Evolutionary conservation across 306 rosid genomes (phyloP).

Genomic region (Cicer arietinum): DNA sequence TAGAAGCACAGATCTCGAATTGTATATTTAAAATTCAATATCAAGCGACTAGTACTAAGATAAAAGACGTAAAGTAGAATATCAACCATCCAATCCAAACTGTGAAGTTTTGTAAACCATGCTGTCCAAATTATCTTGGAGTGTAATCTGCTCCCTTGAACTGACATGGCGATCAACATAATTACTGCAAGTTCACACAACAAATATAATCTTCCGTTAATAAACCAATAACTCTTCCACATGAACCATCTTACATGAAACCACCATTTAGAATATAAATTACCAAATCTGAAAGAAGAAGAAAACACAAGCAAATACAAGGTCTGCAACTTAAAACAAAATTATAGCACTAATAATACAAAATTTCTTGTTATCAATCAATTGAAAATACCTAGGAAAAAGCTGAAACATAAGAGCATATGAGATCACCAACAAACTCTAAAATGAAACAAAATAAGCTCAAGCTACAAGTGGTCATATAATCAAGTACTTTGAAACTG

Average conservation of each 20-base stretch:
- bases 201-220: constrained; percentile 47
- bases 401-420: constrained; percentile 7
- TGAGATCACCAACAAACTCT: constrained; percentile 1
- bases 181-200: constrained; percentile 73
- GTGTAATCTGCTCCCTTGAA: constrained; percentile 93
- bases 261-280: constrained; percentile 1
- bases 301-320: neutral
- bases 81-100: constrained; percentile 97
- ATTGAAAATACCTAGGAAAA: constrained; percentile 33
- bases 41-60: constrained; percentile 23
- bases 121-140: constrained; percentile 97
- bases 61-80: constrained; percentile 32
- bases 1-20: constrained; percentile 26
- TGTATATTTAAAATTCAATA: constrained; percentile 23
- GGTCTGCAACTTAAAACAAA: constrained; percentile 23
- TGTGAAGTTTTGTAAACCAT: constrained; percentile 89
- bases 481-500: constrained; percentile 51
- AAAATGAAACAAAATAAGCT: constrained; percentile 28
- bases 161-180: constrained; percentile 96
- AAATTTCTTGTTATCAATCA: constrained; percentile 24
- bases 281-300: neutral
- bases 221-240: constrained; percentile 40
- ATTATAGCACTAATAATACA: neutral
- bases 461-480: constrained; percentile 29
- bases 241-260: constrained; percentile 36